These are phyloP conservation scores for Globisporangium recalcitrans DNA, from an alignment of 352 stramenopile genomes.

Conservation along the genomic window DNA sequence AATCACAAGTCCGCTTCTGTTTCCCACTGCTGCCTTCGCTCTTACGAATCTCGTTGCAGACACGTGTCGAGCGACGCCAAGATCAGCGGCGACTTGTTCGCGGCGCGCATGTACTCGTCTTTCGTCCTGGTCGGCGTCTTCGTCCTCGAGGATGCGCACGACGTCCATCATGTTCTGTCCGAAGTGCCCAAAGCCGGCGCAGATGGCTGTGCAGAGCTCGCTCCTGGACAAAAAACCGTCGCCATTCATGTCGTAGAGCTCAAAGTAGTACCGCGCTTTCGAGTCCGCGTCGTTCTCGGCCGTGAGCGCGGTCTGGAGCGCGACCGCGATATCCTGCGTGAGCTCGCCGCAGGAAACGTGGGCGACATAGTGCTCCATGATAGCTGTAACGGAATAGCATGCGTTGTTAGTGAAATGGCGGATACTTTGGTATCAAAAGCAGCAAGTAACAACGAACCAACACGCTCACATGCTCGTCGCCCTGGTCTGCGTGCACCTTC, in stretches of 20 bases:
- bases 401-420: neutral
- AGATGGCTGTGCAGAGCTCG: conserved; percentile 31
- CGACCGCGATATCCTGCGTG: conserved; percentile 27
- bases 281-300: conserved; percentile 23
- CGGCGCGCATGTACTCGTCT: conserved; percentile 30
- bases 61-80: conserved; percentile 42
- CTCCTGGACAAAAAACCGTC: conserved; percentile 27
- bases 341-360: conserved; percentile 22
- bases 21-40: no score
- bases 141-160: conserved; percentile 31
- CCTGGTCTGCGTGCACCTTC: neutral
- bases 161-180: conserved; percentile 33
- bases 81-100: conserved; percentile 28
- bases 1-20: no score
- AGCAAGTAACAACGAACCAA: neutral
- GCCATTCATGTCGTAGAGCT: conserved; percentile 29
- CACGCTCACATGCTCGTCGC: conserved; percentile 8
- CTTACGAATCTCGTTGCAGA: conserved; percentile 13
- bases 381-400: neutral
- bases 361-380: conserved; percentile 16
- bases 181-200: conserved; percentile 37
- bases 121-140: conserved; percentile 37
- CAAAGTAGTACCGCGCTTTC: conserved; percentile 39
- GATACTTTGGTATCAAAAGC: neutral
- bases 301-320: conserved; percentile 21